Conservation (phyloP, 1,139 yeast genomes). For the Tardiomyces digboiensis region DNA sequence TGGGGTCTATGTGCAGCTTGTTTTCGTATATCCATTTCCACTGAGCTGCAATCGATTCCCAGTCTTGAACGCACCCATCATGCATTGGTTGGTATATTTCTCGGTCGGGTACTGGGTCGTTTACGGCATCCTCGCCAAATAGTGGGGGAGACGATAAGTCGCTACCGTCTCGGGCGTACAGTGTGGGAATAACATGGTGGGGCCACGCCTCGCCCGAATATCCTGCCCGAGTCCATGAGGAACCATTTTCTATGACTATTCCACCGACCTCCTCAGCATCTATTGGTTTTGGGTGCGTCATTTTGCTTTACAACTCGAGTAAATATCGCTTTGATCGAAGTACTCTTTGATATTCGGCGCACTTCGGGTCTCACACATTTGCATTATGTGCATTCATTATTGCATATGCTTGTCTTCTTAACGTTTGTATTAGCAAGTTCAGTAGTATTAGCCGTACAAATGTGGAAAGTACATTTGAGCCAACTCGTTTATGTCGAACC, state of each 20-base stretch:
- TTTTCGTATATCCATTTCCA: slow-evolving; percentile 30
- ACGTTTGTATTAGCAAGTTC: too few relatives aligned
- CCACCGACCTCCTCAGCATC: slow-evolving; percentile 49
- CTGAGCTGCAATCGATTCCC: slow-evolving; percentile 33
- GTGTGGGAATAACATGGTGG: slow-evolving; percentile 61
- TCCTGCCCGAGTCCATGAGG: slow-evolving; percentile 76
- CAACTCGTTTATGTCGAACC: too few relatives aligned
- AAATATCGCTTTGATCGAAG: too few relatives aligned
- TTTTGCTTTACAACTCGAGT: too few relatives aligned
- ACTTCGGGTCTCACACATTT: too few relatives aligned
- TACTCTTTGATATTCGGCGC: too few relatives aligned
- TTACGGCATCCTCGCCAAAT: slow-evolving; percentile 27
- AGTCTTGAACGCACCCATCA: slow-evolving; percentile 35
- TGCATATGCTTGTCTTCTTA: too few relatives aligned
- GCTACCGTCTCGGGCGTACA: slow-evolving; percentile 23
- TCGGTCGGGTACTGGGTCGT: slow-evolving; percentile 25
- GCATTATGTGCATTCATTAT: too few relatives aligned
- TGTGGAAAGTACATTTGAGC: too few relatives aligned
- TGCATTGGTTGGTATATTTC: slow-evolving; percentile 30
- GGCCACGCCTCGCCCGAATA: slow-evolving; percentile 93
- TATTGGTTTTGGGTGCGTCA: background rate
- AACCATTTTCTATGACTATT: slow-evolving; percentile 89
- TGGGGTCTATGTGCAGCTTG: slow-evolving; percentile 42
- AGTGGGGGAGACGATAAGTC: slow-evolving; percentile 5
- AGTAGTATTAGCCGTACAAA: too few relatives aligned